Evolutionary conservation across 371 early-diverging fungal species (phyloP), one percentile per base, ranked within the genome.

Genomic region (Lichtheimia corymbifera): DNA sequence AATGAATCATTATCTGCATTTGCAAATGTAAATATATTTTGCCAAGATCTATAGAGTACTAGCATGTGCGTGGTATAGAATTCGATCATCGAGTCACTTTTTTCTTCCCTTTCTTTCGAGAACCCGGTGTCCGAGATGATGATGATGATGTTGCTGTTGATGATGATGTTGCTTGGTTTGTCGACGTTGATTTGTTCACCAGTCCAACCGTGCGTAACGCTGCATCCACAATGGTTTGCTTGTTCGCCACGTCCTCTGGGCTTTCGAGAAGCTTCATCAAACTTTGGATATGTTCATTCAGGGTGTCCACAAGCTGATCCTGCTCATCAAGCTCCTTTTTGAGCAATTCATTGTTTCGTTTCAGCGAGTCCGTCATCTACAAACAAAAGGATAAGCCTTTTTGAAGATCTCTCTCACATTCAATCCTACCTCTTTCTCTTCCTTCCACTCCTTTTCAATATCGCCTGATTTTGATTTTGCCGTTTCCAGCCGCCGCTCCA

Each of bases 191-290:
- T 47, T 35, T 35, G 35, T 35, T 35, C 35, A 35, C 35, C 0
- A 9, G 9, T 35, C 35, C 35, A 35, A 35, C 9, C 4, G 35
- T 35, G 11, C 35, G 35, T 35, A 35, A 35, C 4, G 35, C 35
- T 35, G 35, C 35, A 35, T 35, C 11, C 11, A 35, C 35, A 9
- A 35, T 35, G 6, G 14, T 15, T 17, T 47, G 18, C 47, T 47
- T n/a, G 18, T 47, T n/a, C 1, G 14, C 47, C 7, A 11, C 17
- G 35, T 35, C 35, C 0, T n/a, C n/a, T 47, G 47, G 47, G 5
- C 11, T 45, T 50, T 77, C 77, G 14, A 79, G 61, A 51, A 77
- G 74, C 50, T 74, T 63, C 63, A 58, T 77, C 15, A 79, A 25
- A 42, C 74, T 75, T 11, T 69, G 61, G 2, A 77, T 59, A 59